Evolutionary conservation across 768 basidiomycete genomes (phyloP), one percentile per base, ranked within the genome.

Genomic region (Dacryopinax spathularia): DNA sequence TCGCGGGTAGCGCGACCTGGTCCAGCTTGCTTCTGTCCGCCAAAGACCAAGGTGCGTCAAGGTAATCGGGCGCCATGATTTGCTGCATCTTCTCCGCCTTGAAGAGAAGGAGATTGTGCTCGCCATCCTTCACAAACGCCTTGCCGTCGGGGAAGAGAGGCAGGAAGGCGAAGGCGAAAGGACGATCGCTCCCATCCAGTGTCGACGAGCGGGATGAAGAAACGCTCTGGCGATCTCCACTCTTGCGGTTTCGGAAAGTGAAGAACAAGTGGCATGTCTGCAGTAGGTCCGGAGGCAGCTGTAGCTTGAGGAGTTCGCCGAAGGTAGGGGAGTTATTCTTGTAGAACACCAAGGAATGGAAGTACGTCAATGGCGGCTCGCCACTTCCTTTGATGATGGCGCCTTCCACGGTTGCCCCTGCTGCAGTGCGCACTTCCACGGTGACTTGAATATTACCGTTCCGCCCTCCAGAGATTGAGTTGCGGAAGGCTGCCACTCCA

Each of bases 251-350:
- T 37, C 89, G 84, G 75, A 97, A 94, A 0, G 91, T 91, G 76
- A 98, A 89, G 80, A 95, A 97, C 15, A 98, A 75, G 71, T 97
- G 95, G 84, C 89, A 93, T 39, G 84, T 80, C 1, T 85, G 84
- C 36, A 86, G 79, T 7, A 82, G 81, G 9, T 84, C 78, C 13
- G 78, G 74, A 22, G 90, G 87, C 9, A 98, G 74, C 65, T 83
- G 80, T 16, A 98, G 77, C 73, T 98, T 98, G 74, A 97, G 81
- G 56, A 97, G 81, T 74, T 98, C 95, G 34, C 91, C 90, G 72
- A 86, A 98, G 0, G 91, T 95, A 1, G 95, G 95, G 67, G 87
- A 84, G 66, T 84, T 88, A 71, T 88, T 95, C 34, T 87, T 83
- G 66, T 86, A 81, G 74, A 95, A 95, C 34, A 97, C 89, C 77